These are phyloP conservation scores for Paecilomyces sp. DNA, from an alignment of 2,329 filamentous ascomycete genomes.

Conservation along the genomic window DNA sequence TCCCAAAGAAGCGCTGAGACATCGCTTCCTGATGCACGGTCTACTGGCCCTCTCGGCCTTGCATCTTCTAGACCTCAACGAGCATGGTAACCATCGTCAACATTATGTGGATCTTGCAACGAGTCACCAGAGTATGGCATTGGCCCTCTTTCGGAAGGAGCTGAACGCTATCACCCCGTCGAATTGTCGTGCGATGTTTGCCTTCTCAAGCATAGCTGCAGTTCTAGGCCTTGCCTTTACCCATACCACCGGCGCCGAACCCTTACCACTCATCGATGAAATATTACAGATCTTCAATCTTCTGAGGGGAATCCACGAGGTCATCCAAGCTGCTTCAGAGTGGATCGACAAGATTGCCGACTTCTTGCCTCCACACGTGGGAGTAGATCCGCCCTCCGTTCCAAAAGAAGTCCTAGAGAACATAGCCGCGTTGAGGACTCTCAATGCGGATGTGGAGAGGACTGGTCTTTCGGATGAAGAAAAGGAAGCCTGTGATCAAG, in stretches of 20 bases:
- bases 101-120: slow-evolving; percentile 20
- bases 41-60: slow-evolving; percentile 17
- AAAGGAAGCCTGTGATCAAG: slow-evolving; percentile 13
- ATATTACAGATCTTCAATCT: slow-evolving; percentile 18
- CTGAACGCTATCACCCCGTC: slow-evolving; percentile 18
- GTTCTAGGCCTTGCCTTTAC: slow-evolving; percentile 22
- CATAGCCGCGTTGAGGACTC: slow-evolving; percentile 3
- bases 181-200: slow-evolving; percentile 26
- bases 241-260: slow-evolving; percentile 8
- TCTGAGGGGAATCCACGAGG: slow-evolving; percentile 19
- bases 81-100: slow-evolving; percentile 13
- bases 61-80: slow-evolving; percentile 16
- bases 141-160: slow-evolving; percentile 17
- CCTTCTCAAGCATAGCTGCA: slow-evolving; percentile 22
- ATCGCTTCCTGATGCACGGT: slow-evolving; percentile 20
- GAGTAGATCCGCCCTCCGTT: slow-evolving; percentile 7
- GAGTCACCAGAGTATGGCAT: slow-evolving; percentile 16
- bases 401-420: slow-evolving; percentile 12
- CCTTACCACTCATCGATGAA: slow-evolving; percentile 14
- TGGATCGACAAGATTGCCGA: slow-evolving; percentile 14
- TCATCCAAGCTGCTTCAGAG: slow-evolving; percentile 14
- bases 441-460: slow-evolving; percentile 9
- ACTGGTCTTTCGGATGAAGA: slow-evolving; percentile 12
- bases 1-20: slow-evolving; percentile 14
- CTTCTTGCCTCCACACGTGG: slow-evolving; percentile 4